Evolutionary conservation across 129 eudicot genomes (phyloP), one percentile per base, ranked within the genome.

Genomic region (Flaveria trinervia): DNA sequence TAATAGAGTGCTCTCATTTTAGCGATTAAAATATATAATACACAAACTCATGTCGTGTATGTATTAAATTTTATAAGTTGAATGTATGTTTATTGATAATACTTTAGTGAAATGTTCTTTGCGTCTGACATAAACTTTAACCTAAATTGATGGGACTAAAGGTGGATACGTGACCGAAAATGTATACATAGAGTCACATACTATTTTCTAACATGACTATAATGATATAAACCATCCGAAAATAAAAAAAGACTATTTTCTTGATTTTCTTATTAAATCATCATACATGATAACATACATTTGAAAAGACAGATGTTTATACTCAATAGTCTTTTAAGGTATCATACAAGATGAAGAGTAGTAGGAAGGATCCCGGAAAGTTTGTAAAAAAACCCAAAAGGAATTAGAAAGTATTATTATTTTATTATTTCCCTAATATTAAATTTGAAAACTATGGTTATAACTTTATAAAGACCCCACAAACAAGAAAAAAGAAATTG

Each of bases 401-500:
- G 67, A 61, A 9, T 14, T 14, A 62, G 68, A 62, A 62, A 25
- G 7, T 5, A 1, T 60, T 16, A 12, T 13, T 15, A 36, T 25
- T 23, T 48, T 46, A 28, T 28, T 20, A 60, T 23, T 9, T 12
- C 13, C 10, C 5, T 62, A n/a, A 12, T 30, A 46, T 76, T 65
- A 10, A 65, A 72, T 10, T 72, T 22, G 18, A 56, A 30, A 61
- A 22, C 55, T 18, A n/a, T 2, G 36, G 8, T 22, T 52, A 1
- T 2, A 39, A 45, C 75, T 77, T 68, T 36, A 49, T 16, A 39
- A 17, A 62, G 71, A 49, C 72, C 71, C 48, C 14, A 60, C 73
- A 14, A 28, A 46, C 73, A 14, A 28, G 57, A 9, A 45, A 45
- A 22, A 71, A 60, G 26, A 71, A 33, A 72, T 61, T 30, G 64